Conservation (phyloP, 1,284 basidiomycete species). For the Sporisorium reilianum region DNA sequence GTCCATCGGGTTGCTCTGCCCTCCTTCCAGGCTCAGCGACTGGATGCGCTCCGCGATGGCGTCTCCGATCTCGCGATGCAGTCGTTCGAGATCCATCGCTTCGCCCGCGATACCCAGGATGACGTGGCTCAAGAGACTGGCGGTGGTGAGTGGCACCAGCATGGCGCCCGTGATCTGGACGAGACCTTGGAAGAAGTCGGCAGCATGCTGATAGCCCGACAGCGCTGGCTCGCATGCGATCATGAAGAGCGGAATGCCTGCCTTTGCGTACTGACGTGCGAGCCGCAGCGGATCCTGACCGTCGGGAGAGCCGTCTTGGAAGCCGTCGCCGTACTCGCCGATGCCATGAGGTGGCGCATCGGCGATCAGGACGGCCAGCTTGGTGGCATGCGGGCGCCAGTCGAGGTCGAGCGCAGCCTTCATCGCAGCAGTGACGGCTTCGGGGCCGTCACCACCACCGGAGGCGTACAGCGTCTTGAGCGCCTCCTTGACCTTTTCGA, state of each 20-base stretch:
- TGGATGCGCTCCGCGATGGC: constrained; percentile 92
- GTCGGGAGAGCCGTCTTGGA: constrained; percentile 70
- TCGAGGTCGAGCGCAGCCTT: constrained; percentile 77
- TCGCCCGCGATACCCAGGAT: constrained; percentile 97
- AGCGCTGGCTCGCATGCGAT: constrained; percentile 98
- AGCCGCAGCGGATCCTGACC: constrained; percentile 88
- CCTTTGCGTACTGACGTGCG: constrained; percentile 87
- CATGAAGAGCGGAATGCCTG: constrained; percentile 73
- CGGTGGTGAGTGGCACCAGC: constrained; percentile 93
- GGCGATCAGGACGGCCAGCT: constrained; percentile 85
- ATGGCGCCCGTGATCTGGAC: constrained; percentile 76
- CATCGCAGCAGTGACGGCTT: constrained; percentile 95
- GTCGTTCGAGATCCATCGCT: constrained; percentile 95
- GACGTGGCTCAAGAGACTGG: constrained; percentile 93
- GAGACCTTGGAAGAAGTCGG: constrained; percentile 83
- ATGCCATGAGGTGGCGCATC: constrained; percentile 93
- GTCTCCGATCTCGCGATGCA: constrained; percentile 91
- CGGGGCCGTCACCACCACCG: constrained; percentile 95
- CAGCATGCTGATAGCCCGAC: constrained; percentile 77
- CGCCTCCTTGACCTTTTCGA: constrained; percentile 85
- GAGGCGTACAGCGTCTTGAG: constrained; percentile 88
- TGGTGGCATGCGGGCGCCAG: constrained; percentile 89
- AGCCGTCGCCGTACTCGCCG: constrained; percentile 80
- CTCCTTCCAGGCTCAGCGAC: constrained; percentile 75
- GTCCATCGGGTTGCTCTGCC: constrained; percentile 80